Evolutionary conservation across 2,329 filamentous ascomycete species (phyloP).

Genomic region (Cordyceps tenuipes): DNA sequence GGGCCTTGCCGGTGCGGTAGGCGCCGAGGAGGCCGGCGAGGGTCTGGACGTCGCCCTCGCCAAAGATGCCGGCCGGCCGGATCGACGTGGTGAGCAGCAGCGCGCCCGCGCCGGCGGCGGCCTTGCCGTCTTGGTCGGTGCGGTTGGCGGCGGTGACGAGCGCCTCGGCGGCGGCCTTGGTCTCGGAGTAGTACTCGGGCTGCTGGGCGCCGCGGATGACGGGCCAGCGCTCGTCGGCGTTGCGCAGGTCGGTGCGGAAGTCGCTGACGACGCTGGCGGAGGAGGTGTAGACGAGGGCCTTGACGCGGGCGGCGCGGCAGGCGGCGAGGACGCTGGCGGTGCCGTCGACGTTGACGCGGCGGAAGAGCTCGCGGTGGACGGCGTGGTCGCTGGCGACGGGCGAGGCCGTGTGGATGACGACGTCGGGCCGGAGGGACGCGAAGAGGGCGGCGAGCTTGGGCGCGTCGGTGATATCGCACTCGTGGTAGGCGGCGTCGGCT

Average conservation of each 20-base stretch:
- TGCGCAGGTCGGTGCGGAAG: conserved; percentile 67
- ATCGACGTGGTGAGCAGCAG: conserved; percentile 66
- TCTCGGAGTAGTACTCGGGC: conserved; percentile 79
- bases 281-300: conserved; percentile 83
- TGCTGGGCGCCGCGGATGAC: conserved; percentile 63
- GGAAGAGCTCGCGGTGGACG: conserved; percentile 55
- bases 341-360: conserved; percentile 80
- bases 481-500: conserved; percentile 52
- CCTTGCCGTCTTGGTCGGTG: conserved; percentile 27
- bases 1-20: conserved; percentile 59
- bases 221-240: conserved; percentile 79
- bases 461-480: conserved; percentile 68
- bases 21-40: conserved; percentile 67
- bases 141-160: conserved; percentile 72
- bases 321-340: conserved; percentile 71
- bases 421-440: conserved; percentile 58
- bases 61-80: conserved; percentile 83
- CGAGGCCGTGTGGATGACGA: conserved; percentile 87
- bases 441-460: conserved; percentile 56
- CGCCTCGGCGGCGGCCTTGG: conserved; percentile 79
- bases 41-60: conserved; percentile 74
- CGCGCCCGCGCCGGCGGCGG: too few relatives aligned
- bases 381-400: conserved; percentile 48
- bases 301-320: conserved; percentile 61
- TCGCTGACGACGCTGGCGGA: conserved; percentile 83